Evolutionary conservation across 1,284 basidiomycete genomes (phyloP), one percentile per base, ranked within the genome.

Genomic region (Fomitopsis pinicola): DNA sequence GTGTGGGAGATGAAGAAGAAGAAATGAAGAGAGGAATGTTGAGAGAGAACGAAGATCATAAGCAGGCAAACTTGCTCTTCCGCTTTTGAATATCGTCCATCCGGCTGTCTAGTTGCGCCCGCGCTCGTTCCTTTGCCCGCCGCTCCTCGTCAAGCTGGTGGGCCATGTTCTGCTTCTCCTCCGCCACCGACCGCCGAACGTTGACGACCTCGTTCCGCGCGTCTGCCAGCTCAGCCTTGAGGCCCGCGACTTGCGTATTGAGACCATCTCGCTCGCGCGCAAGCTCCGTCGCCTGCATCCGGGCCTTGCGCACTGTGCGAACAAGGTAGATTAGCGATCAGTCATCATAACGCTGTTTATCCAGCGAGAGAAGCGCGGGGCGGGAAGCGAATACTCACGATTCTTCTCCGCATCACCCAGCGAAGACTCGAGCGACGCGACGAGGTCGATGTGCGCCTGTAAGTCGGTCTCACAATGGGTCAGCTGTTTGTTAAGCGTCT

Each of bases 341-440:
- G 57, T 48, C 19, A 35, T 26, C 40, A 10, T 60, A 30, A 42
- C 53, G 48, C 54, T 62, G 60, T 60, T 26, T 55, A 59, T 61
- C 59, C 46, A 60, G 59, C 65, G 55, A 54, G 19, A 66, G 54
- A 54, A 30, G 46, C 40, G 22, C 35, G 42, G 38, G 38, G 38
- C 38, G 12, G 38, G 48, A 52, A 50, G 26, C 35, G 35, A 55
- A n/a, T 35, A 85, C 89, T 78, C 75, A 92, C 92, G 79, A 70
- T 94, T 95, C 73, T 95, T 92, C 76, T 96, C 94, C 30, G 92
- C 91, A 69, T 95, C 94, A 60, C 89, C 89, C 46, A 96, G 79
- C 38, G 92, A 92, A 44, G 86, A 85, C 76, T 95, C 93, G 30
- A 95, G 80, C 19, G 88, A 90, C 62, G 79, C 83, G 63, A 95